Percentiles rank a stretch among this genome's conserved stretches.
Evolutionary conservation across 176 grass and related monocot genomes (phyloP).

Genomic region (Musa beccarii): DNA sequence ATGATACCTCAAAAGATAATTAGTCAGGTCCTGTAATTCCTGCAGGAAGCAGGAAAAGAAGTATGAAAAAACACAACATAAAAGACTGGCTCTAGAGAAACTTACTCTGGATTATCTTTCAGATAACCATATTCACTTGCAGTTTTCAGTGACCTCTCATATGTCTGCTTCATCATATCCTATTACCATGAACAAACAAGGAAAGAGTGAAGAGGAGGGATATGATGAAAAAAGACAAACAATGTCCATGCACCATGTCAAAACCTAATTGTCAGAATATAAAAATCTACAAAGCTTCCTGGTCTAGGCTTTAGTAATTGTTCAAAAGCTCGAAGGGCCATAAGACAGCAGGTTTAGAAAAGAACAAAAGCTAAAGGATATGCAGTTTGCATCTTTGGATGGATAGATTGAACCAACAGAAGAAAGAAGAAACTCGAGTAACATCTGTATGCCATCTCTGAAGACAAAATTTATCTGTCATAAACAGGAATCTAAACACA

Average conservation of each 20-base stretch:
- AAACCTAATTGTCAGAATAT: not conserved
- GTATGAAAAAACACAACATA: not conserved
- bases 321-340: not conserved
- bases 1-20: no score
- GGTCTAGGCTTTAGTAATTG: not conserved
- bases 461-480: no score
- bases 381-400: no score
- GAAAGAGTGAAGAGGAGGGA: slow-evolving; percentile 4
- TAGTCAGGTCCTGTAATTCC: not conserved
- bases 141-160: slow-evolving; percentile 85
- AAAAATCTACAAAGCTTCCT: not conserved
- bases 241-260: not conserved
- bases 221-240: slow-evolving; percentile 5
- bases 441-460: no score
- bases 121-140: slow-evolving; percentile 67
- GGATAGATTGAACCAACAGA: no score
- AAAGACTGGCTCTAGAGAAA: not conserved
- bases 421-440: no score
- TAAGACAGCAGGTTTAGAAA: no score
- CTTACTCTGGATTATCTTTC: slow-evolving; percentile 83
- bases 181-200: slow-evolving; percentile 26
- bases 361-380: no score
- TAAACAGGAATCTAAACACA: no score
- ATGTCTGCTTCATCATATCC: slow-evolving; percentile 84
- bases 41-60: not conserved